These are phyloP conservation scores for Haplosporangium gracile DNA, from an alignment of 192 early-diverging fungal genomes.

Conservation along the genomic window DNA sequence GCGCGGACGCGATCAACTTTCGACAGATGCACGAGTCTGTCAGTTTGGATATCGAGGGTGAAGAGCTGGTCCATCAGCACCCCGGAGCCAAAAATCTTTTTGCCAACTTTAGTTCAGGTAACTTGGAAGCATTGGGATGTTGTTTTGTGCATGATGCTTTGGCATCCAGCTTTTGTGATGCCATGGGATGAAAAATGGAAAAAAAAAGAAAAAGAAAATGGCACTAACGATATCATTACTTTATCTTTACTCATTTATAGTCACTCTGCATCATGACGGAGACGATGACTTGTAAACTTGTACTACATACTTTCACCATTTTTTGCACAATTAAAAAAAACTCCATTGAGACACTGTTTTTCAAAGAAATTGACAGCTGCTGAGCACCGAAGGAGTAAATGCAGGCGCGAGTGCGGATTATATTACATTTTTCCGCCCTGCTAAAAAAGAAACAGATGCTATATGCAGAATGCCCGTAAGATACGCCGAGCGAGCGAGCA, in stretches of 20 bases:
- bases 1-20: constrained; percentile 80
- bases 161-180: not conserved
- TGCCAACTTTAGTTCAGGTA: constrained; percentile 75
- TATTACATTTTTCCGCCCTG: not conserved
- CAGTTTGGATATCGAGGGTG: constrained; percentile 77
- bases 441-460: not conserved
- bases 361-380: too few relatives aligned
- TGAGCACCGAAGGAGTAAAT: too few relatives aligned
- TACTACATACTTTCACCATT: not conserved
- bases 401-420: too few relatives aligned
- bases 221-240: not conserved
- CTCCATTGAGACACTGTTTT: not conserved
- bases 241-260: constrained; percentile 31
- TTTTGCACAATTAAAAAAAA: constrained; percentile 5
- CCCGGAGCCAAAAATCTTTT: constrained; percentile 66
- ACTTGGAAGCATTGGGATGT: not conserved
- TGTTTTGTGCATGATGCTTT: not conserved
- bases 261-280: constrained; percentile 70
- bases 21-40: constrained; percentile 74
- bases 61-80: constrained; percentile 58
- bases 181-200: not conserved
- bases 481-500: too few relatives aligned
- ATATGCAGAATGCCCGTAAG: too few relatives aligned
- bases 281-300: constrained; percentile 60
- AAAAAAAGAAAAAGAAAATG: not conserved